A percentile compares a stretch with the other conserved stretches of the same genome.
phyloP scores from a whole-genome alignment of 1,284 basidiomycete genomes.

The Trichosporon sp. region DNA sequence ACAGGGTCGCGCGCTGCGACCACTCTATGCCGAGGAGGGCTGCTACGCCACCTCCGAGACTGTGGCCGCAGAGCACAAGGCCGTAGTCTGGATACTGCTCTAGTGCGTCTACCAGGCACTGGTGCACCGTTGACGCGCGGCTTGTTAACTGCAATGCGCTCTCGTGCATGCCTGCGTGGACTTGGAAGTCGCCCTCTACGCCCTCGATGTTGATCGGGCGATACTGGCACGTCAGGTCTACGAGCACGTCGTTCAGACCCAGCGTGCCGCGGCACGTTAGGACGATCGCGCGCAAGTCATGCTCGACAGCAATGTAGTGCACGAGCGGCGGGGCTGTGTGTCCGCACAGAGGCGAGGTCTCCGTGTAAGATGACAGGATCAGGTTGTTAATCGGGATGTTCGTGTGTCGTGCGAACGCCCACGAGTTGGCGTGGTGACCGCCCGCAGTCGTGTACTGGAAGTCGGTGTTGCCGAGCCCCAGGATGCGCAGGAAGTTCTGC shows the following conservation, averaged over 20 bases:
- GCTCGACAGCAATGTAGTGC: slow-evolving; percentile 51
- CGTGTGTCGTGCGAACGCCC: slow-evolving; percentile 50
- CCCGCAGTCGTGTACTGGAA: slow-evolving; percentile 51
- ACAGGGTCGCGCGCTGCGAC: slow-evolving; percentile 36
- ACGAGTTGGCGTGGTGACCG: slow-evolving; percentile 50
- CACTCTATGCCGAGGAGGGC: slow-evolving; percentile 45
- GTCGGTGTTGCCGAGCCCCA: slow-evolving; percentile 49
- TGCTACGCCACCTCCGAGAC: slow-evolving; percentile 53
- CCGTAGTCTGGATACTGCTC: slow-evolving; percentile 50
- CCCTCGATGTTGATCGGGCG: slow-evolving; percentile 47
- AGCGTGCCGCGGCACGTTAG: slow-evolving; percentile 53
- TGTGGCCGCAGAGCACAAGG: slow-evolving; percentile 51
- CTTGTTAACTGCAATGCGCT: slow-evolving; percentile 48
- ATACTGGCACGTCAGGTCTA: slow-evolving; percentile 53
- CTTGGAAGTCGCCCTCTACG: slow-evolving; percentile 47
- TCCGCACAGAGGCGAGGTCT: slow-evolving; percentile 27
- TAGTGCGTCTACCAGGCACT: slow-evolving; percentile 48
- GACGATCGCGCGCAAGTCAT: slow-evolving; percentile 48
- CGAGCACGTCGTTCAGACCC: slow-evolving; percentile 52
- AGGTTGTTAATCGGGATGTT: slow-evolving; percentile 51
- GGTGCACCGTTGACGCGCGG: slow-evolving; percentile 48
- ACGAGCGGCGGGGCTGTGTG: slow-evolving; percentile 49
- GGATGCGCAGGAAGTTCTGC: slow-evolving; percentile 50
- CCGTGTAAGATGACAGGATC: slow-evolving; percentile 51
- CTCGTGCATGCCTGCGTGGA: slow-evolving; percentile 53